Evolutionary conservation across 495 filamentous ascomycete species (phyloP), one percentile per base, ranked within the genome.

Genomic region (Geoglossum glabrum): DNA sequence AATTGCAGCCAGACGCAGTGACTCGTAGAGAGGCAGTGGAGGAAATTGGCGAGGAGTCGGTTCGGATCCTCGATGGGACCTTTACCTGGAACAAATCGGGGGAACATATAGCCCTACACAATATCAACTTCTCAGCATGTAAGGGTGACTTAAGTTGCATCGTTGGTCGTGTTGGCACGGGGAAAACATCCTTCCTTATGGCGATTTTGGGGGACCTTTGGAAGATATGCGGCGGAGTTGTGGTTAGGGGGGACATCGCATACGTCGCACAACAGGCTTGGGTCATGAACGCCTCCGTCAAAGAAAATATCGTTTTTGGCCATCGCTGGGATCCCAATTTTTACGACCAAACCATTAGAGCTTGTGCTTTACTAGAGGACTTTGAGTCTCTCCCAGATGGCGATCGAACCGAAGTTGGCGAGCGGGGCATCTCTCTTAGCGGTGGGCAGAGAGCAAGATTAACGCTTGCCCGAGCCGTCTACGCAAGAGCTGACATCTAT

Each of bases 221-320:
- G 82, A 97, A 95, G 67, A 75, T 80, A 40, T 81, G 87, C 58
- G 93, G 93, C 55, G 78, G 90, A 59, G 92, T 96, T 7, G 69
- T 83, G 27, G 70, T 97, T 26, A 83, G 85, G 60, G 93, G 93
- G 19, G 76, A 74, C 15, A 77, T 84, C 23, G 93, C 93, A 6
- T 99, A 95, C 65, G 93, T 93, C 61, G 84, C 87, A 23, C 93
- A 99, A 68, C 78, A 84, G 62, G 69, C 88, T 26, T 99, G 93
- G 90, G 83, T 99, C 38, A 97, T 95, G 90, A 99, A 97, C 64
- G 90, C 93, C 7, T 92, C 83, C 50, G 89, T 97, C 28, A 83
- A 84, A 56, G 93, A 99, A 62, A 99, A 99, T 64, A 95, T 99
- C 64, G 76, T 96, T 7, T 99, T 99, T 65, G 93, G 93, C 5